Evolutionary conservation across 306 rosid species (phyloP), one percentile per base, ranked within the genome.

Genomic region (Pachyrhizus erosus): DNA sequence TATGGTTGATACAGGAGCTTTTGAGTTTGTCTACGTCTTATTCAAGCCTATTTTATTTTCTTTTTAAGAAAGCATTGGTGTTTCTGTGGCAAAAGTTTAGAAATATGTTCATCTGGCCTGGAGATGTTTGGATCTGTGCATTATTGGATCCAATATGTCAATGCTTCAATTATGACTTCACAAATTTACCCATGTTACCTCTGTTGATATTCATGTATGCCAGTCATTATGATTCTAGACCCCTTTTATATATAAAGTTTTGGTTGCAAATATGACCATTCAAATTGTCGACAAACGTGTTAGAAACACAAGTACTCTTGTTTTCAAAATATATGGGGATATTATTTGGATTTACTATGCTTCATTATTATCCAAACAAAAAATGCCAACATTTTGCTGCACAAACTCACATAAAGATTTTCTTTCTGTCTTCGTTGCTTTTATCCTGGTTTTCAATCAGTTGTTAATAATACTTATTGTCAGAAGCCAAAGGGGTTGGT

Each of bases 181-280:
- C 45, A 29, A 58, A 70, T 58, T 45, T 57, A 43, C 33, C 43
- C 42, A 37, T 58, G 48, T 40, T 5, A 58, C 15, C 14, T 70
- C 11, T 70, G 12, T 9, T 31, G 40, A 61, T 43, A 40, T 57
- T 62, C 29, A 37, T 17, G 11, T 39, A 14, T 51, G 34, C 5
- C 34, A 31, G 64, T 78, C 55, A 14, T 27, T 37, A 54, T 77
- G 70, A 54, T 75, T 65, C 61, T 65, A 52, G 80, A 40, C 20
- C 76, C 18, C 2, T 67, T 43, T 67, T 31, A n/a, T 5, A 48
- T 69, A 48, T 21, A 17, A 26, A 70, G 75, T 61, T 48, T 82
- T 58, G 55, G 73, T 58, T 69, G 86, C 34, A 55, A 68, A 76
- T 21, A 57, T 76, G 45, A 69, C 37, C 31, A 46, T 52, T 75